Evolutionary conservation across 192 early-diverging fungal species (phyloP).

Genomic region (Backusella australiensis): DNA sequence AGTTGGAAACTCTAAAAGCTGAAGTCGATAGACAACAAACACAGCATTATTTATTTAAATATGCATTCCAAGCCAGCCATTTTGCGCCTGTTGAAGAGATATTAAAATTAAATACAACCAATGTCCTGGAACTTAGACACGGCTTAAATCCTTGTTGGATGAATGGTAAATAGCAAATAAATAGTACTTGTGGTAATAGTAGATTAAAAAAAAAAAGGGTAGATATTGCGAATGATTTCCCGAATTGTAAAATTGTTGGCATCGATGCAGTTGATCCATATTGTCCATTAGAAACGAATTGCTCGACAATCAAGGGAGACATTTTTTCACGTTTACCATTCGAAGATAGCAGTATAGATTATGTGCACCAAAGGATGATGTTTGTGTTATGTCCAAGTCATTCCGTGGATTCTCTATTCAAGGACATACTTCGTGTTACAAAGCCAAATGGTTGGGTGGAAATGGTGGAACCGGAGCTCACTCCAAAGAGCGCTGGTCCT

Average conservation of each 20-base stretch:
- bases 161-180: conserved; percentile 14
- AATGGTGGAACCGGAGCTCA: conserved; percentile 19
- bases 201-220: background rate
- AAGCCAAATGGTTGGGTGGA: conserved; percentile 19
- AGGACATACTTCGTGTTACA: conserved; percentile 7
- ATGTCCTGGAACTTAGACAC: conserved; percentile 16
- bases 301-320: background rate
- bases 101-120: background rate
- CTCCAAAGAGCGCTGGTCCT: conserved; percentile 12
- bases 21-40: conserved; percentile 14
- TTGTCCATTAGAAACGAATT: background rate
- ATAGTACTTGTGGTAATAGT: no score
- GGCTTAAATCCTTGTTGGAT: conserved; percentile 17
- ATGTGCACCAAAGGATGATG: conserved; percentile 22
- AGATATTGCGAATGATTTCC: conserved; percentile 29
- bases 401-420: background rate
- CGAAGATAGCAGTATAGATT: conserved; percentile 9
- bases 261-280: conserved; percentile 3
- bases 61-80: conserved; percentile 17
- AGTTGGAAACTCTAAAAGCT: background rate
- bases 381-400: background rate
- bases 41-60: conserved; percentile 28
- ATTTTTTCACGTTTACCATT: background rate
- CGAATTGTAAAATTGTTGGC: conserved; percentile 10
- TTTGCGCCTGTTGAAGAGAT: conserved; percentile 21